Base-by-base conservation (phyloP, 768 basidiomycete genomes). In the Lactifluus subvellereus region DNA sequence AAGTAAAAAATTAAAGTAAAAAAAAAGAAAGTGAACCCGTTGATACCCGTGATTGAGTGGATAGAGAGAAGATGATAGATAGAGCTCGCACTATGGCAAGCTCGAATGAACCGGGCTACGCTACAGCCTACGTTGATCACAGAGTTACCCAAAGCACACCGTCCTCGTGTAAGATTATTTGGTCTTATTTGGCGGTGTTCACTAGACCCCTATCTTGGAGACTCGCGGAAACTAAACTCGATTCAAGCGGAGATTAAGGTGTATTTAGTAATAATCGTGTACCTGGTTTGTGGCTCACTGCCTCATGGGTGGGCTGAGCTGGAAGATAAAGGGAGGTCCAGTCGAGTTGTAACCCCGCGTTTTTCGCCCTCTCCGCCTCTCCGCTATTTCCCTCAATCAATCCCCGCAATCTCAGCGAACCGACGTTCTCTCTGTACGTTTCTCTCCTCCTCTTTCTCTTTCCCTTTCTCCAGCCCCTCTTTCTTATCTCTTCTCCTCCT, bases 1-100 rank as follows among this genome's bases (percentile, higher is more conserved):
- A 70, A 68, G n/a, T n/a, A 61, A 66, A 48, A 69, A 63, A 62
- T 65, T 66, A 72, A 68, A 57, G 68, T n/a, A n/a, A n/a, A 64
- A 62, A 67, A 60, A 67, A 66, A 67, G 57, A 32, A 43, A 51
- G n/a, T 20, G 3, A 22, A 40, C 33, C 30, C 43, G 60, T 40
- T 38, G 52, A 8, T 55, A 57, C 38, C 45, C 47, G 63, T 32
- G 54, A 11, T 45, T 10, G 30, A 9, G 54, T 47, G 4, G 65
- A 35, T 18, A 43, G 42, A n/a, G 52, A n/a, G 54, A 27, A n/a
- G 54, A 27, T 20, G 60, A 47, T 61, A 57, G 59, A 61, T 57
- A 45, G 66, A 61, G 64, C 64, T 60, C 61, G 66, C 66, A 65
- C 64, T 20, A 59, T 62, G 66, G 66, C 66, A 57, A 67, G 66